phyloP scores from a whole-genome alignment of 2,329 filamentous ascomycete species.

The Nigrospora oryzae region DNA sequence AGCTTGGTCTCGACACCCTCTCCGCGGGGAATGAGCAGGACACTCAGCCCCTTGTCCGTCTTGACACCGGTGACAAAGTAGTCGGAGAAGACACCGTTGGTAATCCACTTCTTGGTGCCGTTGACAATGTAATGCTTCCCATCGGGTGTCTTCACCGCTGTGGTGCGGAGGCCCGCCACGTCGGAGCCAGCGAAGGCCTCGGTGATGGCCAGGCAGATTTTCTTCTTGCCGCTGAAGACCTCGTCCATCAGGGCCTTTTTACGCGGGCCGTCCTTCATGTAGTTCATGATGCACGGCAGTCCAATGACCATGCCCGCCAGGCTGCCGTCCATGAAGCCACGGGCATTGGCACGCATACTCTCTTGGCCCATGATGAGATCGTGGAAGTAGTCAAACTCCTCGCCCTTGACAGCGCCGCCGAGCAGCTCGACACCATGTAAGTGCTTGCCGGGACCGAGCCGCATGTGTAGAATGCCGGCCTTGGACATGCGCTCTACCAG shows the following conservation, averaged over 20 bases:
- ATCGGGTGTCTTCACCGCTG: slow-evolving; percentile 66
- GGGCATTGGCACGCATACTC: slow-evolving; percentile 58
- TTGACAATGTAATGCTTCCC: slow-evolving; percentile 66
- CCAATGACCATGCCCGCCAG: slow-evolving; percentile 82
- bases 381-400: slow-evolving; percentile 84
- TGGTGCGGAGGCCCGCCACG: slow-evolving; percentile 72
- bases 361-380: slow-evolving; percentile 73
- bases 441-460: slow-evolving; percentile 75
- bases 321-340: slow-evolving; percentile 81
- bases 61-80: slow-evolving; percentile 78
- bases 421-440: slow-evolving; percentile 63
- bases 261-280: slow-evolving; percentile 58
- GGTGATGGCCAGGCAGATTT: slow-evolving; percentile 80
- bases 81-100: slow-evolving; percentile 70
- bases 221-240: slow-evolving; percentile 73
- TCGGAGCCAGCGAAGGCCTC: slow-evolving; percentile 83
- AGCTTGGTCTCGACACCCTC: slow-evolving; percentile 68
- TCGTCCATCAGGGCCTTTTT: slow-evolving; percentile 62
- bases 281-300: slow-evolving; percentile 73
- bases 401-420: slow-evolving; percentile 61
- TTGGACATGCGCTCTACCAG: slow-evolving; percentile 74
- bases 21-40: slow-evolving; percentile 65
- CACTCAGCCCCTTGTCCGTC: slow-evolving; percentile 71
- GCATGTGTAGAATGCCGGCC: slow-evolving; percentile 69
- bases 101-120: slow-evolving; percentile 55